Base-by-base conservation (phyloP, 1,284 basidiomycete species). In the Ustilago loliicola region DNA sequence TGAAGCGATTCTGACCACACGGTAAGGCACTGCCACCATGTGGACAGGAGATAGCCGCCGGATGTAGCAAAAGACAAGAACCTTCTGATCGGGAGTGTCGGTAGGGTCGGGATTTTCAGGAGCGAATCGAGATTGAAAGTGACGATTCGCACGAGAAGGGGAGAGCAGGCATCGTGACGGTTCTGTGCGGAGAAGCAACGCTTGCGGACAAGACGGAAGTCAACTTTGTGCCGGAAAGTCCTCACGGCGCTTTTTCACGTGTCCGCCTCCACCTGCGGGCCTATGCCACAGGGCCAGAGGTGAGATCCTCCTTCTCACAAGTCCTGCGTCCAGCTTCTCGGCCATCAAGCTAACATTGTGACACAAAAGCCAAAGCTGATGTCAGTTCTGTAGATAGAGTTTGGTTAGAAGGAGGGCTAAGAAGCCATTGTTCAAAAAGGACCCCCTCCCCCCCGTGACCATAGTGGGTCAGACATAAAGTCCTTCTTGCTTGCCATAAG, bases 201-300 rank as follows among this genome's bases (percentile, higher is more conserved):
- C 48, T 50, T 6, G 45, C 56, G 56, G 56, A 17, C 13, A 4
- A 19, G 21, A 32, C 56, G 56, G 56, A 58, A 58, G 40, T 58
- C n/a, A 23, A 25, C 38, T 58, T 58, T 50, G 42, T 13, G 19
- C 56, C 56, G 56, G n/a, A 34, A 58, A 29, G 56, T 29, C 42
- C 56, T 34, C 29, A n/a, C 6, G 4, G 3, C 15, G 38, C 15
- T 45, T 57, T 57, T 45, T 57, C 38, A 57, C 55, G 38, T n/a
- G 19, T 45, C 42, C 42, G 42, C 36, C 36, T 38, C 36, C 9
- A 38, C 36, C 9, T 15, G 36, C 36, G 36, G 36, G 36, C 36
- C 9, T 7, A 11, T 11, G n/a, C n/a, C n/a, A n/a, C 32, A 7
- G 32, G 7, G 40, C 40, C 17, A 42, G 40, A 10, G 40, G 11